Percentiles rank a stretch among this genome's conserved stretches.
phyloP scores from a whole-genome alignment of 2,329 filamentous ascomycete genomes.

The Colletotrichum melonis region DNA sequence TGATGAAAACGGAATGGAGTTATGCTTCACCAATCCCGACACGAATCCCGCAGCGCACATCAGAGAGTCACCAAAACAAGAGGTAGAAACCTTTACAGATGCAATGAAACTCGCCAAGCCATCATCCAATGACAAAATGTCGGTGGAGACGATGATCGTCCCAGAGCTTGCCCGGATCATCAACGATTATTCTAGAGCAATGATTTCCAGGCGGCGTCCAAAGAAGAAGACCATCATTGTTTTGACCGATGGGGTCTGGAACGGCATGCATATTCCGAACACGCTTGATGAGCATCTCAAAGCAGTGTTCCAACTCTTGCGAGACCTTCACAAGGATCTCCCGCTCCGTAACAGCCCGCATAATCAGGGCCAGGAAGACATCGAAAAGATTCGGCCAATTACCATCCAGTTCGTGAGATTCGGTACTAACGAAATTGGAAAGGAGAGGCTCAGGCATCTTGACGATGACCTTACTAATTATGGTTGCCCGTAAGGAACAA shows the following conservation, averaged over 20 bases:
- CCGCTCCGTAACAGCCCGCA: too few relatives aligned
- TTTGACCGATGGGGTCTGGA: slow-evolving; percentile 13
- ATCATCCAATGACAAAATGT: neutral
- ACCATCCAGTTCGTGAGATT: slow-evolving; percentile 46
- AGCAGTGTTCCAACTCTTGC: neutral
- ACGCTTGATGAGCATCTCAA: neutral
- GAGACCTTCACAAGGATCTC: neutral
- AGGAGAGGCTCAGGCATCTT: slow-evolving; percentile 35
- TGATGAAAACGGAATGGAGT: slow-evolving; percentile 44
- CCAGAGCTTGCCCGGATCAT: slow-evolving; percentile 16
- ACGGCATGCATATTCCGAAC: neutral
- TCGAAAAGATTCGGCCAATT: slow-evolving; percentile 36
- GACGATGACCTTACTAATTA: slow-evolving; percentile 2
- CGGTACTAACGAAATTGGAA: slow-evolving; percentile 39
- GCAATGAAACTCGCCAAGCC: neutral
- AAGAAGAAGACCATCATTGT: slow-evolving; percentile 17
- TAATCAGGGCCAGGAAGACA: neutral
- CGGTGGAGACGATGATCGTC: neutral
- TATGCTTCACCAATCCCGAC: slow-evolving; percentile 27
- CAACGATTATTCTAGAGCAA: slow-evolving; percentile 10
- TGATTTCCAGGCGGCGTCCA: neutral
- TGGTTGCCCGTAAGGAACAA: slow-evolving; percentile 12
- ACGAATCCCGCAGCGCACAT: neutral
- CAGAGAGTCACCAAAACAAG: neutral
- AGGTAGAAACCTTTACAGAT: neutral